Base-by-base conservation (phyloP, 108 stramenopile genomes). In the Cyclotella baltica region DNA sequence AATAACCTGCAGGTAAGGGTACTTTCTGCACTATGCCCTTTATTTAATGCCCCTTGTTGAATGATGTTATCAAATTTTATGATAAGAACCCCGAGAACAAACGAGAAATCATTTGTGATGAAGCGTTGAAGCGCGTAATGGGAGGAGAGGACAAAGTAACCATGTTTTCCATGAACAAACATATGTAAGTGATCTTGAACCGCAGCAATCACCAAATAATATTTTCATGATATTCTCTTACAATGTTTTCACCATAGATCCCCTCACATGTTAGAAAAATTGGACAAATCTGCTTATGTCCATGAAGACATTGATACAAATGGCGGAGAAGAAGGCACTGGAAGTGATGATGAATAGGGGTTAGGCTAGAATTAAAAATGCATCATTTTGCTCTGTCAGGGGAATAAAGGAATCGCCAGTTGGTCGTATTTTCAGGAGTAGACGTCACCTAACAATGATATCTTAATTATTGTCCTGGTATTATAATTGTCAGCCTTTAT, bases 91-190 rank as follows among this genome's bases (percentile, higher is more conserved):
- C 96, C 3, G 64, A 87, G 5, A 88, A 97, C 83, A 97, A 95
- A 75, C 85, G 94, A 35, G 81, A 93, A 70, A 95, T 97, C 62
- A 47, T 95, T 25, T 97, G 96, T 51, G 93, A 97, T 56, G 88
- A 75, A 15, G 84, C 84, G 52, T 73, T 97, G 68, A 83, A 84
- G 59, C 50, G 31, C 3, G 88, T 95, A 56, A 92, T 97, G 90
- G 90, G 87, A 20, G 87, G 89, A 23, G 73, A 96, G 48, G 53
- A 64, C 30, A 91, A 65, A 47, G 93, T 97, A 5, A 94, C 94
- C 29, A 97, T 97, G 93, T 97, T 95, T 75, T 85, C 81, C 27
- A 94, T 97, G 96, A 94, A 93, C 71, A 86, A 89, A 50, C 83
- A 83, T 76, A 85, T 94, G 73, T 75, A 18, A 53, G 74, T 56